Evolutionary conservation across 768 basidiomycete genomes (phyloP).

Genomic region (Leucogyrophana mollusca): DNA sequence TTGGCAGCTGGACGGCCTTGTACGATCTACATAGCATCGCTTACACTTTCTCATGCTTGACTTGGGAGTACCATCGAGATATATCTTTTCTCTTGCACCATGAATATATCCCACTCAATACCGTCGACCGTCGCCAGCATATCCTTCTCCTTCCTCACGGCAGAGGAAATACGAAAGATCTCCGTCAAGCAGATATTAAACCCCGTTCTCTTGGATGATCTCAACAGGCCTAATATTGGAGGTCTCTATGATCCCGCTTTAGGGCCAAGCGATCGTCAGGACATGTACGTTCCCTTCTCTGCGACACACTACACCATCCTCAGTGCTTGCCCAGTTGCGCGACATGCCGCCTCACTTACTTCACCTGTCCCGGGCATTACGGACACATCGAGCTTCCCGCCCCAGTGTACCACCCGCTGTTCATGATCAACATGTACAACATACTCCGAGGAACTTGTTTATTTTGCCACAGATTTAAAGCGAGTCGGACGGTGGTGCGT

Average conservation of each 20-base stretch:
- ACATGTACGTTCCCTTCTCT: slow-evolving; percentile 66
- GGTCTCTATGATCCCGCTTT: slow-evolving; percentile 95
- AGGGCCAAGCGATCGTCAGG: slow-evolving; percentile 84
- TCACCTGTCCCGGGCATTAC: slow-evolving; percentile 96
- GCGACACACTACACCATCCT: slow-evolving; percentile 6
- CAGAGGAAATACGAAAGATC: slow-evolving; percentile 86
- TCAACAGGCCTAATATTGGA: slow-evolving; percentile 87
- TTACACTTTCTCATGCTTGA: no score
- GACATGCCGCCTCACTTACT: slow-evolving; percentile 91
- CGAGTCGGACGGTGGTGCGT: slow-evolving; percentile 68
- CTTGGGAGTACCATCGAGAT: no score
- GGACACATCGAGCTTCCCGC: slow-evolving; percentile 96
- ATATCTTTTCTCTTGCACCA: slow-evolving; percentile 33
- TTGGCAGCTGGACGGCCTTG: no score
- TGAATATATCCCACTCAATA: slow-evolving; percentile 91
- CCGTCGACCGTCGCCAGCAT: slow-evolving; percentile 82
- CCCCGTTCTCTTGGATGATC: slow-evolving; percentile 87
- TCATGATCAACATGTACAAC: slow-evolving; percentile 88
- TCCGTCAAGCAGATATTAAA: slow-evolving; percentile 98
- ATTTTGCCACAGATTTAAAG: slow-evolving; percentile 93
- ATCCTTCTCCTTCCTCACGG: slow-evolving; percentile 90
- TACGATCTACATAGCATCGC: no score
- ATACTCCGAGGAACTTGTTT: slow-evolving; percentile 85
- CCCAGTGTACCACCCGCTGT: slow-evolving; percentile 95
- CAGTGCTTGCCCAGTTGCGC: slow-evolving; percentile 61